Conservation (phyloP, 2,329 filamentous ascomycete species). For the Trichoderma sp. region DNA sequence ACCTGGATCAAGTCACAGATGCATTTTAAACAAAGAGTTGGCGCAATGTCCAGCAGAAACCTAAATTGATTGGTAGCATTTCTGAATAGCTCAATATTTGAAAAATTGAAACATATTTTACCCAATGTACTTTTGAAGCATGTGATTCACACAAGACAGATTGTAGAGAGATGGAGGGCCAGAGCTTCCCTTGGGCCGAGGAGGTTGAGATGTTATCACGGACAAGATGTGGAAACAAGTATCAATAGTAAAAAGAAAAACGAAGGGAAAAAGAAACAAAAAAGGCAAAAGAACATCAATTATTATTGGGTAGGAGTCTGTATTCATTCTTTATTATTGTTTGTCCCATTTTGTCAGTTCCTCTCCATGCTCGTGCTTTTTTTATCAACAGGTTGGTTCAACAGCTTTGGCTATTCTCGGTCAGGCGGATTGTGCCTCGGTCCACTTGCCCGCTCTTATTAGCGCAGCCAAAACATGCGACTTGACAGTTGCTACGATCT, state of each 20-base stretch:
- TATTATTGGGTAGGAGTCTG: no score
- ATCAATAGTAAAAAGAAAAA: background rate
- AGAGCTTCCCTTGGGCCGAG: background rate
- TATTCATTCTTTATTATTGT: no score
- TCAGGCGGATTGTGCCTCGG: constrained; percentile 5
- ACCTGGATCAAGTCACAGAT: background rate
- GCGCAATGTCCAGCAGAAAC: background rate
- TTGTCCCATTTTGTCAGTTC: no score
- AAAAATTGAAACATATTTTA: no score
- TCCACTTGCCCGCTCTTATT: background rate
- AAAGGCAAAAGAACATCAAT: background rate
- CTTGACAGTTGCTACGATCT: background rate
- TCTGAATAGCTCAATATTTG: no score
- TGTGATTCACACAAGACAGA: background rate
- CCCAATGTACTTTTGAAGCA: background rate
- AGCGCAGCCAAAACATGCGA: constrained; percentile 1
- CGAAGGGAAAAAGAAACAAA: background rate
- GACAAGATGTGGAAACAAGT: background rate
- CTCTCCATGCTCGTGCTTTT: no score
- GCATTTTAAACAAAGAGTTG: background rate
- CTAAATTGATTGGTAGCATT: background rate
- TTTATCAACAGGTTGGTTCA: background rate
- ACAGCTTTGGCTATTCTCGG: background rate
- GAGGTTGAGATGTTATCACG: background rate
- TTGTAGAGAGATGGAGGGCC: background rate